Conservation (phyloP, 2,329 filamentous ascomycete species). For the Ophiocordyceps camponoti-leonardi region DNA sequence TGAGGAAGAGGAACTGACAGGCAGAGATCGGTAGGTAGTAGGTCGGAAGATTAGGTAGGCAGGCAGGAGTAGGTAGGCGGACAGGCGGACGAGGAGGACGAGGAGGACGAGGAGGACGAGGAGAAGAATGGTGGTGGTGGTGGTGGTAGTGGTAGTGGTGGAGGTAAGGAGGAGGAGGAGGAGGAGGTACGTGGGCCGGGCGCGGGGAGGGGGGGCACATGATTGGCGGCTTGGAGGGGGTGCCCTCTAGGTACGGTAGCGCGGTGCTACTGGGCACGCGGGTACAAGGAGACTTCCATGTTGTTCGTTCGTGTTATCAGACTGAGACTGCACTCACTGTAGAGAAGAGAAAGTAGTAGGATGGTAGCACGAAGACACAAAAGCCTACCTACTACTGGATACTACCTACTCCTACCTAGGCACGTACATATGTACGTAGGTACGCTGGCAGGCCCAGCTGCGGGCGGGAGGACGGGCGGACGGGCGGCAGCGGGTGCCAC, state of each 20-base stretch:
- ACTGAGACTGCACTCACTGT: neutral
- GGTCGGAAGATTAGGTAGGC: no score
- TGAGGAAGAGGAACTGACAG: slow-evolving; percentile 5
- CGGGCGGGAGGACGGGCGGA: neutral
- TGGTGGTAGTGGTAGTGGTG: no score
- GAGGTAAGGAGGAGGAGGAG: neutral
- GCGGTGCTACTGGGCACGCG: neutral
- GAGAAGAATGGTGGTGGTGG: no score
- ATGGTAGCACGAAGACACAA: neutral
- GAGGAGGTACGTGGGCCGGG: neutral
- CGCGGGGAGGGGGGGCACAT: slow-evolving; percentile 7
- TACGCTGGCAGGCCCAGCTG: no score
- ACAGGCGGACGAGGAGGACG: no score
- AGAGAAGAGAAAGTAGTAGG: neutral
- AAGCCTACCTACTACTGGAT: no score
- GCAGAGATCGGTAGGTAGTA: no score
- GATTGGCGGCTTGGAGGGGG: slow-evolving; percentile 12
- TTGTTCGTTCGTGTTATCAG: neutral
- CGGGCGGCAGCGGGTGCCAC: neutral
- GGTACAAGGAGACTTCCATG: neutral
- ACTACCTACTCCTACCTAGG: no score
- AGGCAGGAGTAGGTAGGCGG: no score
- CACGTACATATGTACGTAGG: neutral
- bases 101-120: no score
- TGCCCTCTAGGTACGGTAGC: neutral